Evolutionary conservation across 1,284 basidiomycete species (phyloP).

Genomic region (Tilletia caries): DNA sequence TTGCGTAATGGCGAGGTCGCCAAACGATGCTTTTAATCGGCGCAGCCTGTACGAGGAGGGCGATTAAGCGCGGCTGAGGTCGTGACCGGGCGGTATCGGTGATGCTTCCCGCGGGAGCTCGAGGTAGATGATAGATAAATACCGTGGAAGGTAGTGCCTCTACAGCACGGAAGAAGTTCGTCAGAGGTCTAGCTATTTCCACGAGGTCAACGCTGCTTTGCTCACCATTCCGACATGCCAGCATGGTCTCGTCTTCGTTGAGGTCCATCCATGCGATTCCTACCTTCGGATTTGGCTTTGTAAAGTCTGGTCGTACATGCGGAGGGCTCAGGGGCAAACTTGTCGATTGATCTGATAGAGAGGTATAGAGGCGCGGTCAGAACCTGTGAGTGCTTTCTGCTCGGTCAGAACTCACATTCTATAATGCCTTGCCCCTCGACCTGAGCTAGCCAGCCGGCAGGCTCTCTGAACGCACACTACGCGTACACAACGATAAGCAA

Average conservation of each 20-base stretch:
- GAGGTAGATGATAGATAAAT: neutral
- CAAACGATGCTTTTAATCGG: slow-evolving; percentile 1
- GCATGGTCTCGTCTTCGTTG: slow-evolving; percentile 1
- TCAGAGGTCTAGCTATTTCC: neutral
- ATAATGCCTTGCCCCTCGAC: neutral
- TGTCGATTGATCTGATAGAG: slow-evolving; percentile 24
- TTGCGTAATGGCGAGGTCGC: slow-evolving; percentile 5
- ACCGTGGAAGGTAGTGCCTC: neutral
- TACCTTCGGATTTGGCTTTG: slow-evolving; percentile 24
- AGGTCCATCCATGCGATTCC: slow-evolving; percentile 36
- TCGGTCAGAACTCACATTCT: neutral
- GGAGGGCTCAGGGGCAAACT: slow-evolving; percentile 30
- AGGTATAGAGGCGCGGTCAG: neutral
- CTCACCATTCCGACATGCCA: slow-evolving; percentile 11
- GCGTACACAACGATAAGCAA: neutral
- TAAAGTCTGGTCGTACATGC: slow-evolving; percentile 21
- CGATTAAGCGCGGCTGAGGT: neutral
- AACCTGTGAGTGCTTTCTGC: too few species aligned
- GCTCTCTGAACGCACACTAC: slow-evolving; percentile 9
- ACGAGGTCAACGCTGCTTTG: neutral
- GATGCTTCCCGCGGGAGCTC: neutral
- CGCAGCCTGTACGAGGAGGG: neutral
- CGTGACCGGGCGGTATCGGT: slow-evolving; percentile 5
- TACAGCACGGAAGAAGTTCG: neutral
- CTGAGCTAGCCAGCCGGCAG: neutral